These are phyloP conservation scores for Scleroderma bovista DNA, from an alignment of 768 basidiomycete species.

Conservation along the genomic window DNA sequence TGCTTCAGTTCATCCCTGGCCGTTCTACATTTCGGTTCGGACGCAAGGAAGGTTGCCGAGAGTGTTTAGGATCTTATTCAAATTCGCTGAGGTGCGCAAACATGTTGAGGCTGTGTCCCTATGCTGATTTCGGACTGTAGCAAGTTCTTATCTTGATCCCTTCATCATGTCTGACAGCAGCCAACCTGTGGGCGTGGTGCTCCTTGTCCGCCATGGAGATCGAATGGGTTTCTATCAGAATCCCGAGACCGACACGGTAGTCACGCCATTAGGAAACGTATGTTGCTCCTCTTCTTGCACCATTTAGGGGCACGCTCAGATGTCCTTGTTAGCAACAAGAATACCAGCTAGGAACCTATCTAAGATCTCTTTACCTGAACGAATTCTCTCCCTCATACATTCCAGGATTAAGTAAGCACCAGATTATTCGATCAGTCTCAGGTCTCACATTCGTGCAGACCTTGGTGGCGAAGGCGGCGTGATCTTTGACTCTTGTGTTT, in stretches of 20 bases:
- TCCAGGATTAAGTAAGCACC: constrained; percentile 30
- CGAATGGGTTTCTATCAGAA: constrained; percentile 63
- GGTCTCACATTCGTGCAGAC: constrained; percentile 54
- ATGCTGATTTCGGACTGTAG: no score
- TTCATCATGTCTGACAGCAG: constrained; percentile 16
- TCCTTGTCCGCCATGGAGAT: constrained; percentile 56
- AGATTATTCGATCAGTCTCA: constrained; percentile 33
- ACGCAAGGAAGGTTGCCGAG: no score
- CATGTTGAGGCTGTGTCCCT: background rate
- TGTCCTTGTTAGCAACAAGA: constrained; percentile 43
- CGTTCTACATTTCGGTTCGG: no score
- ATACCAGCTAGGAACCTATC: constrained; percentile 46
- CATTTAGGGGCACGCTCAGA: background rate
- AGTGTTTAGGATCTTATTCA: no score
- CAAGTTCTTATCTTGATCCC: no score
- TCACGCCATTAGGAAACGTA: constrained; percentile 67
- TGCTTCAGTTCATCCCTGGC: no score
- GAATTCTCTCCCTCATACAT: constrained; percentile 50
- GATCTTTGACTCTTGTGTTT: constrained; percentile 60
- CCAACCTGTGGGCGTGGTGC: constrained; percentile 49
- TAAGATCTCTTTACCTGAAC: constrained; percentile 53
- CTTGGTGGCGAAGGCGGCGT: constrained; percentile 64
- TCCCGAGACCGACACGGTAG: constrained; percentile 51
- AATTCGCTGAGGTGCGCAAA: background rate
- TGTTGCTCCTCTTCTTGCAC: constrained; percentile 5